A percentile compares a stretch with the other conserved stretches of the same genome.
phyloP scores from a whole-genome alignment of 1,284 basidiomycete species.

The Peniophora sp. region DNA sequence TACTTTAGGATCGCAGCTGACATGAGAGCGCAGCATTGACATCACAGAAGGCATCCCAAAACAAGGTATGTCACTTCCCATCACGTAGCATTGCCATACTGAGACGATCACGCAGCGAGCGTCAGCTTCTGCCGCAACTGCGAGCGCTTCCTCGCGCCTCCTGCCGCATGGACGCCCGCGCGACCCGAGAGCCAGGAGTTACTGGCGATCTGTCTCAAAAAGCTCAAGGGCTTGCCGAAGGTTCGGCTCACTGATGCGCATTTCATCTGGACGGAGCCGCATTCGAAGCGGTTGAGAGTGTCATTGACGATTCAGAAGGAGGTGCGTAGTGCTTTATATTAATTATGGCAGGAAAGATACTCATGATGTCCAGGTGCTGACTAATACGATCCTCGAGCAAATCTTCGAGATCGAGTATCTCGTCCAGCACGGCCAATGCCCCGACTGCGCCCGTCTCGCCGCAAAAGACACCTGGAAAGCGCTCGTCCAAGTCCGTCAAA shows the following conservation, averaged over 20 bases:
- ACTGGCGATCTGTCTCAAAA: constrained; percentile 85
- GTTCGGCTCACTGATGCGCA: constrained; percentile 95
- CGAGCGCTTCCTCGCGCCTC: constrained; percentile 92
- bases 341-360: neutral
- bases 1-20: neutral
- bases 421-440: constrained; percentile 94
- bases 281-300: constrained; percentile 88
- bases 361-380: constrained; percentile 59
- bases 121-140: constrained; percentile 95
- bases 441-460: constrained; percentile 87
- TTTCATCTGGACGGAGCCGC: constrained; percentile 99
- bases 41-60: constrained; percentile 99
- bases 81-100: neutral
- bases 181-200: constrained; percentile 91
- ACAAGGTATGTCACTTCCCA: constrained; percentile 50
- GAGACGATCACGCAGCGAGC: constrained; percentile 46
- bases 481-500: constrained; percentile 94
- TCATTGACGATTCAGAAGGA: constrained; percentile 99
- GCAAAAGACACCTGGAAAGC: constrained; percentile 99
- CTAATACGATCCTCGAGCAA: constrained; percentile 94
- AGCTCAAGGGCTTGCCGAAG: constrained; percentile 90
- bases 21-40: constrained; percentile 59
- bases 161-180: constrained; percentile 80
- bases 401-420: constrained; percentile 96
- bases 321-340: constrained; percentile 32